Conservation (phyloP, 169 alveolate genomes). For the Plasmodium knowlesi region DNA sequence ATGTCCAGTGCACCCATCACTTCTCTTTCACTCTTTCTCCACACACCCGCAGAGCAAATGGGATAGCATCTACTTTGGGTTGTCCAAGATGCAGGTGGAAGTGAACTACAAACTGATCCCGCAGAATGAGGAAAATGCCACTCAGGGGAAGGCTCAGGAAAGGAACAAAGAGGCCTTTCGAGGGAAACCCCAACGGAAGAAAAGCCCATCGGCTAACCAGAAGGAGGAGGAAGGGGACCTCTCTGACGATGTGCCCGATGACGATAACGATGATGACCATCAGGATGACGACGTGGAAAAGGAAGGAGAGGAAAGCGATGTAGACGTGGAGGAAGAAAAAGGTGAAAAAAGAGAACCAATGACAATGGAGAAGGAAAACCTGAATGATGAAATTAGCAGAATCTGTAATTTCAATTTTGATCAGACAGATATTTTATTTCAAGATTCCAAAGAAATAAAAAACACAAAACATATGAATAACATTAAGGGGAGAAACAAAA, state of each 20-base stretch:
- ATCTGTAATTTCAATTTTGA: constrained; percentile 27
- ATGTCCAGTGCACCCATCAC: no score
- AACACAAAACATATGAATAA: neutral
- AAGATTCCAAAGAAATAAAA: neutral
- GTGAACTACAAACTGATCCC: constrained; percentile 27
- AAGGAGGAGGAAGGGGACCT: neutral
- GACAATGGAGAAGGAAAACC: neutral
- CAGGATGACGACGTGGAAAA: neutral
- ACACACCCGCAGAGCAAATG: constrained; percentile 34
- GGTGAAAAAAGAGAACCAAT: neutral
- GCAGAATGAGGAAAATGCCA: neutral
- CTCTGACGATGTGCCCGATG: neutral
- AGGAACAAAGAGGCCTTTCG: neutral
- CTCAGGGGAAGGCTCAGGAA: neutral
- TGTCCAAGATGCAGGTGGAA: constrained; percentile 55
- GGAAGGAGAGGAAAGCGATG: neutral
- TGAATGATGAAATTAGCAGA: constrained; percentile 22
- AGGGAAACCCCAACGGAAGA: neutral
- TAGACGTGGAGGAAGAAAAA: neutral
- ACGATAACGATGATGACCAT: neutral
- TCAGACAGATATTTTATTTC: neutral
- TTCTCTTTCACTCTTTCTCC: neutral
- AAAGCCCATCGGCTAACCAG: neutral
- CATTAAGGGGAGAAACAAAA: constrained; percentile 14
- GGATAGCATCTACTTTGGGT: constrained; percentile 65